Conservation (phyloP, 768 basidiomycete species). For the Chalciporus chontae region DNA sequence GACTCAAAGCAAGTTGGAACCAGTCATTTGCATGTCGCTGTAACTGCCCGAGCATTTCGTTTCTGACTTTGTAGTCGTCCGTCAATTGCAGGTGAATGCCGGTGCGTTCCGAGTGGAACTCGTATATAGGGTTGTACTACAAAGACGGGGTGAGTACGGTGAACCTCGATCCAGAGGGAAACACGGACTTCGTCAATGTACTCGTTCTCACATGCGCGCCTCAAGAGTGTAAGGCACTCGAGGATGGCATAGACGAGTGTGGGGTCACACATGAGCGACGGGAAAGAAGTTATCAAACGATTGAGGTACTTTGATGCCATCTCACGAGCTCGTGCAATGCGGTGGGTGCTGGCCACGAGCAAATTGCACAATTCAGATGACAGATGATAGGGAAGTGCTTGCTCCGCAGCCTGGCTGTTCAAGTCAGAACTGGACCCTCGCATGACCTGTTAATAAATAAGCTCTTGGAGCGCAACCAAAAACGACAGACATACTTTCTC, state of each 20-base stretch:
- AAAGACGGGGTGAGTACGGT: conserved; percentile 2
- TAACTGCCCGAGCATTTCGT: conserved; percentile 76
- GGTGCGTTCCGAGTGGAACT: conserved; percentile 76
- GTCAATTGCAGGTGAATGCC: conserved; percentile 75
- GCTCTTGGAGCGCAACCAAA: background rate
- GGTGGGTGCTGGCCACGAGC: conserved; percentile 76
- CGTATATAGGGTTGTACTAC: conserved; percentile 85
- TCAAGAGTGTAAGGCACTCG: conserved; percentile 86
- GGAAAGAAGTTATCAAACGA: conserved; percentile 84
- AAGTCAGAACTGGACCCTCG: conserved; percentile 69
- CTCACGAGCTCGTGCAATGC: conserved; percentile 76
- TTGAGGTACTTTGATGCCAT: conserved; percentile 82
- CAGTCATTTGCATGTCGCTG: conserved; percentile 73
- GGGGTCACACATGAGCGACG: conserved; percentile 90
- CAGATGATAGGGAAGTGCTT: conserved; percentile 66
- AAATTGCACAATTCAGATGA: conserved; percentile 73
- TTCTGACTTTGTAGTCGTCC: conserved; percentile 82
- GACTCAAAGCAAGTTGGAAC: conserved; percentile 82
- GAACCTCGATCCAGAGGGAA: background rate
- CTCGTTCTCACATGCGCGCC: conserved; percentile 87
- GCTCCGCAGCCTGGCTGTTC: conserved; percentile 71
- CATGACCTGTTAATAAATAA: conserved; percentile 58
- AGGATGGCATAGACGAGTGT: conserved; percentile 84
- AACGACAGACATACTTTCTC: conserved; percentile 57
- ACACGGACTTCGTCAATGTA: conserved; percentile 77